phyloP scores from a whole-genome alignment of 2,329 filamentous ascomycete genomes.

The Phaeosphaeria sp. region DNA sequence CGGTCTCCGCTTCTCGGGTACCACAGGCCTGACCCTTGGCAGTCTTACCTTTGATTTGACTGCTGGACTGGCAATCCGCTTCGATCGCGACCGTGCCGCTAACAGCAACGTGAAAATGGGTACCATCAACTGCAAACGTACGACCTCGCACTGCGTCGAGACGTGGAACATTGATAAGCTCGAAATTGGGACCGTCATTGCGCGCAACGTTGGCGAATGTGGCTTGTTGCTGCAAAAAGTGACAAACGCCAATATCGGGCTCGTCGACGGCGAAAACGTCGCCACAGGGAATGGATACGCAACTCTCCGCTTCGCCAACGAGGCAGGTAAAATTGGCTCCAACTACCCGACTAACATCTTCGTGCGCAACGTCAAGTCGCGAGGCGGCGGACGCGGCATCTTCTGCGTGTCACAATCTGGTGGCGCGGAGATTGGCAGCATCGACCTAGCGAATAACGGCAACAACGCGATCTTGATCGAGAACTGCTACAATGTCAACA shows the following conservation, averaged over 20 bases:
- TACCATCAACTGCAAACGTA: conserved; percentile 59
- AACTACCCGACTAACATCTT: conserved; percentile 61
- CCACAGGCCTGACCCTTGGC: conserved; percentile 56
- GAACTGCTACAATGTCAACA: conserved; percentile 65
- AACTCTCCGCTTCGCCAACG: conserved; percentile 64
- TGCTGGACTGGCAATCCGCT: conserved; percentile 63
- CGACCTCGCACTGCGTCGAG: conserved; percentile 64
- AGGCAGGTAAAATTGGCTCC: conserved; percentile 59
- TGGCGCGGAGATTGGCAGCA: conserved; percentile 56
- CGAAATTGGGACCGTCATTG: conserved; percentile 60
- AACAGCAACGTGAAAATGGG: conserved; percentile 64
- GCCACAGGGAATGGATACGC: conserved; percentile 61
- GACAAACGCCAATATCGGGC: conserved; percentile 59
- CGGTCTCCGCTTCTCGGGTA: conserved; percentile 63
- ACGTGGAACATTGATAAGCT: conserved; percentile 66
- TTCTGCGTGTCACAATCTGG: conserved; percentile 66
- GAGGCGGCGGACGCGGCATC: conserved; percentile 63
- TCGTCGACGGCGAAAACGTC: conserved; percentile 64
- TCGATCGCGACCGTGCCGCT: conserved; percentile 61
- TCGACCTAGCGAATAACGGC: conserved; percentile 61
- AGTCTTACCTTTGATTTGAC: conserved; percentile 62
- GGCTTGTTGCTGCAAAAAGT: conserved; percentile 63
- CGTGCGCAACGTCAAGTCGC: conserved; percentile 61
- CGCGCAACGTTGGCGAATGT: conserved; percentile 62
- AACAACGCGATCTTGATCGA: conserved; percentile 65